These are phyloP conservation scores for Penicillium dipodomyicola DNA, from an alignment of 495 filamentous ascomycete genomes.

Conservation along the genomic window DNA sequence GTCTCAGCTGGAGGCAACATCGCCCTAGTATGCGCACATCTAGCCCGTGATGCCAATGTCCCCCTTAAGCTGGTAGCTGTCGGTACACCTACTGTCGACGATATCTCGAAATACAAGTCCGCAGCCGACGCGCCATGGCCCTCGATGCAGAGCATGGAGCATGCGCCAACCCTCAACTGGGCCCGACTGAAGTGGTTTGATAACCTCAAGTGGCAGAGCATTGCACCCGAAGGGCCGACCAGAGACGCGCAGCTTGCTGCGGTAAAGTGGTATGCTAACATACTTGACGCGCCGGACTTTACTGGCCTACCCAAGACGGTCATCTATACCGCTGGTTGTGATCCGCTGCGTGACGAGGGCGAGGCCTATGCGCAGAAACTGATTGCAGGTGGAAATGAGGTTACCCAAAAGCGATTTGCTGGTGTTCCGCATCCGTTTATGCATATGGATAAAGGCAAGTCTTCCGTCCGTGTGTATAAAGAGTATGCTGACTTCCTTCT, in stretches of 20 bases:
- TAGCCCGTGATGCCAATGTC: slow-evolving; percentile 47
- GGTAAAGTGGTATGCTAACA: slow-evolving; percentile 28
- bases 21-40: slow-evolving; percentile 44
- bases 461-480: not conserved
- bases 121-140: slow-evolving; percentile 45
- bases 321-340: slow-evolving; percentile 48
- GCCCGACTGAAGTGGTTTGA: slow-evolving; percentile 48
- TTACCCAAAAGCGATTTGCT: slow-evolving; percentile 45
- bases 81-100: slow-evolving; percentile 39
- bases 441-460: slow-evolving; percentile 39
- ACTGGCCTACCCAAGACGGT: slow-evolving; percentile 43
- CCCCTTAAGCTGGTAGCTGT: slow-evolving; percentile 43
- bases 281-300: slow-evolving; percentile 44
- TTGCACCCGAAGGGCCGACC: slow-evolving; percentile 8
- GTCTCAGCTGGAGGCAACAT: slow-evolving; percentile 51
- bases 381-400: slow-evolving; percentile 44
- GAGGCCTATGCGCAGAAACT: slow-evolving; percentile 50
- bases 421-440: slow-evolving; percentile 52
- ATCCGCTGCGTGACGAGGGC: slow-evolving; percentile 52
- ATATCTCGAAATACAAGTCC: slow-evolving; percentile 36
- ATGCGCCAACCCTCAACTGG: slow-evolving; percentile 49
- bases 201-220: slow-evolving; percentile 29
- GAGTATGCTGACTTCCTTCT: not conserved
- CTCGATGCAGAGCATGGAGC: slow-evolving; percentile 44
- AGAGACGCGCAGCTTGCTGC: slow-evolving; percentile 17